Base-by-base conservation (phyloP, 2,329 filamentous ascomycete genomes). In the Colletotrichum gigasporum region DNA sequence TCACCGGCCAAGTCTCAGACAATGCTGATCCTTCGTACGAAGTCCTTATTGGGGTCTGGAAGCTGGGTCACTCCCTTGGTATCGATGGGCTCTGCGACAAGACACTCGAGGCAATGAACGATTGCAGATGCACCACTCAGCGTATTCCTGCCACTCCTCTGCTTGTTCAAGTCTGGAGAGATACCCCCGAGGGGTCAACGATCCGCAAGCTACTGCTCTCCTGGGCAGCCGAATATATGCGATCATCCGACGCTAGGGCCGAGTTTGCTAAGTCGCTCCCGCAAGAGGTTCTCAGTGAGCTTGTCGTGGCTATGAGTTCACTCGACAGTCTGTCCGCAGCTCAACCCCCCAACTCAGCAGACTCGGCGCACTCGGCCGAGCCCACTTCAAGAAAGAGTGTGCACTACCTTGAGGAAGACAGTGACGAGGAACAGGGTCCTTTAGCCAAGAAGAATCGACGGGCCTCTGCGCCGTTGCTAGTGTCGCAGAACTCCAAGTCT, bases 221-320 rank as follows among this genome's bases (percentile, higher is more conserved):
- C 10, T 90, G 87, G 87, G 85, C 86, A 2, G 87, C 86, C 24
- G 87, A 90, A 73, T 89, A 89, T 69, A 87, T 89, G 77, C 78
- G 85, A 41, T 84, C 84, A 0, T 87, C 85, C 3, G 82, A 86
- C 20, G 79, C 81, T 1, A 80, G 85, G 16, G 79, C 83, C 8
- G 84, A 87, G 64, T 89, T 89, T 69, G 87, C 85, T 42, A 85
- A 84, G 69, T 86, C 85, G 0, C 79, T 90, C 3, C 87, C 87
- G 0, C 84, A 89, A 66, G 85, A 88, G 68, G 85, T 90, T 1
- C 76, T 90, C 6, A 87, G 85, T 66, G 87, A 89, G 72, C 80
- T 90, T 5, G 87, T 90, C 0, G 82, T 90, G 2, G 79, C 84
- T 11, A 88, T 90, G 86, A 87, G 85, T 71, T 82, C 84, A 18